Base-by-base conservation (phyloP, 257 asterid species). In the Agastache rugosa region DNA sequence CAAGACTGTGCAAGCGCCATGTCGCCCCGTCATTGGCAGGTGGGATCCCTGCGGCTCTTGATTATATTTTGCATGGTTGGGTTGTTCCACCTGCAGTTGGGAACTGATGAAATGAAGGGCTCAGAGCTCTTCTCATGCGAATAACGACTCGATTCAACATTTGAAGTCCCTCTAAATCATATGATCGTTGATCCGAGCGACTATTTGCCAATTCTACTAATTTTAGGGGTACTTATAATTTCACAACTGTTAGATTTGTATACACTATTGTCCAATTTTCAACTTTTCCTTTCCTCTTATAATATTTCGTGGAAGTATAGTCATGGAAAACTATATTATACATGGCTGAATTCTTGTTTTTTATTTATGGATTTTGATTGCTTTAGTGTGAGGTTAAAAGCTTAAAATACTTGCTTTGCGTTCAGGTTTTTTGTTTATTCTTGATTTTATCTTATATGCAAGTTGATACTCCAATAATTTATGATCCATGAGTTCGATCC, bases 31-130 rank as follows among this genome's bases (percentile, higher is more conserved):
- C 27, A 20, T 3, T 17, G 39, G 56, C 68, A 12, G 47, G 48
- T 71, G 48, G 65, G 73, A 71, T 7, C 63, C 54, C 31, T 71
- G 61, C 59, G 11, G 63, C 8, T 35, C 12, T 25, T 65, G 42
- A 15, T 42, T 53, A 60, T 63, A 31, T 31, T 31, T 31, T 31
- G 37, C 37, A 31, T 4, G 44, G 5, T 55, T 45, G 51, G 60
- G 6, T 27, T 37, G 31, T 34, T 42, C 23, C 71, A 58, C 61
- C 45, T 58, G 69, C 58, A 23, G 35, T 63, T 14, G 39, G 56
- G 27, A 29, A 41, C 61, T 69, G 47, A 31, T 68, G 70, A 73
- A 65, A 31, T 22, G 63, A 60, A 56, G 71, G 79, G 59, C 54
- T 27, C 59, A 12, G 63, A 70, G 54, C 44, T 58, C 39, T 35